These are phyloP conservation scores for Oryza glumipatula DNA, from an alignment of 176 grass and related monocot genomes.

Conservation along the genomic window DNA sequence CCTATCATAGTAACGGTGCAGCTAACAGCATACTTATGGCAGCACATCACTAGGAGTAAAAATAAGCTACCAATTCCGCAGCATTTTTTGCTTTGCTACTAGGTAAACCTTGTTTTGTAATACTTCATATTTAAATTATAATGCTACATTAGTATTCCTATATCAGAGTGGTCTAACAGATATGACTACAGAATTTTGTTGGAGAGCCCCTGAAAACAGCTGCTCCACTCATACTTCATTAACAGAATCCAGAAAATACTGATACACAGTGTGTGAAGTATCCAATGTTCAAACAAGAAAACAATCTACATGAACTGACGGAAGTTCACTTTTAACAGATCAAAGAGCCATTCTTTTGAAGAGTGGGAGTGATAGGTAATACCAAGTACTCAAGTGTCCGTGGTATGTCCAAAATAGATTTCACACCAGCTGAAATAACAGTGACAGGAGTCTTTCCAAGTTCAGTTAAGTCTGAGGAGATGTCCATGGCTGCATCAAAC, in stretches of 20 bases:
- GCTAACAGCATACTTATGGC: background rate
- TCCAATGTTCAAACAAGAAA: slow-evolving; percentile 18
- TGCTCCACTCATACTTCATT: background rate
- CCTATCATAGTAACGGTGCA: background rate
- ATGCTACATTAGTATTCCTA: background rate
- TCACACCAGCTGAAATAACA: slow-evolving; percentile 89
- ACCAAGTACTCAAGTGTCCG: slow-evolving; percentile 94
- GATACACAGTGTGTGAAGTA: background rate
- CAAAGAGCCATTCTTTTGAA: slow-evolving; percentile 13
- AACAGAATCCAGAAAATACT: background rate
- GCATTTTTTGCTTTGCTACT: background rate
- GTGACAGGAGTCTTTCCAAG: slow-evolving; percentile 86
- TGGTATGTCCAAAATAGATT: slow-evolving; percentile 96
- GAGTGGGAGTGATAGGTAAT: background rate
- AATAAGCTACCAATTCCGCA: background rate
- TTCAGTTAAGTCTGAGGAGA: slow-evolving; percentile 95
- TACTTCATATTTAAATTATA: background rate
- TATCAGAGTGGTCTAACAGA: background rate
- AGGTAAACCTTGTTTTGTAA: background rate
- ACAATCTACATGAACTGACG: background rate
- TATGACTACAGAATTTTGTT: slow-evolving; percentile 11
- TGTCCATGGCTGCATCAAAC: slow-evolving; percentile 82
- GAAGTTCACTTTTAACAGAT: background rate
- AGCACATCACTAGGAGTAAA: background rate
- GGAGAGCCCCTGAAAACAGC: background rate